These are phyloP conservation scores for Plectranthus barbatus DNA, from an alignment of 257 asterid genomes.

Conservation along the genomic window DNA sequence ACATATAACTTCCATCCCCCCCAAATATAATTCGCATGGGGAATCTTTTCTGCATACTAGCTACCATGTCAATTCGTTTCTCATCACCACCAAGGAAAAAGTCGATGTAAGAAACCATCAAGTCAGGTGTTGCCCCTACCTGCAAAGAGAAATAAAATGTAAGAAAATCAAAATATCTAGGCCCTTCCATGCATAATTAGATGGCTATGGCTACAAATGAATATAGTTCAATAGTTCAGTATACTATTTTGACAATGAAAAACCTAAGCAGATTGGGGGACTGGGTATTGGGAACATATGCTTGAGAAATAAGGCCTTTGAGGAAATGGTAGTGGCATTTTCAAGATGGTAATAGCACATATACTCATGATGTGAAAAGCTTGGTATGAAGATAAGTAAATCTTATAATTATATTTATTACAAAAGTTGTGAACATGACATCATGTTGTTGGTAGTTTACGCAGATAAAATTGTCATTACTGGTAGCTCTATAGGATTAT, in stretches of 20 bases:
- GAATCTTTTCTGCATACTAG: conserved; percentile 84
- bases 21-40: conserved; percentile 91
- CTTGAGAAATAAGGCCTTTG: no score
- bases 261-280: no score
- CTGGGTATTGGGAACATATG: no score
- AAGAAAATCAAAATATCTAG: not conserved
- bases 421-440: no score
- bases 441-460: no score
- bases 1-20: conserved; percentile 94
- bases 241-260: not conserved
- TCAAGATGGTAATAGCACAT: no score
- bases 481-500: no score
- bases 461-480: no score
- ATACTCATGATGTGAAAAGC: no score
- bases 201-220: not conserved
- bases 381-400: no score
- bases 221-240: not conserved
- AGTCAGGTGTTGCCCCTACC: conserved; percentile 98
- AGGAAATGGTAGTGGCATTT: no score
- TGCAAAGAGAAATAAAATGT: conserved; percentile 27
- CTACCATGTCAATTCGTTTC: conserved; percentile 78
- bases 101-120: conserved; percentile 88
- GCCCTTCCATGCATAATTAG: not conserved
- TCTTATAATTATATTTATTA: no score
- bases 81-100: conserved; percentile 98